A percentile compares a stretch with the other conserved stretches of the same genome.
Conservation (phyloP, 2,329 filamentous ascomycete genomes). For the Cladosporium sp. region DNA sequence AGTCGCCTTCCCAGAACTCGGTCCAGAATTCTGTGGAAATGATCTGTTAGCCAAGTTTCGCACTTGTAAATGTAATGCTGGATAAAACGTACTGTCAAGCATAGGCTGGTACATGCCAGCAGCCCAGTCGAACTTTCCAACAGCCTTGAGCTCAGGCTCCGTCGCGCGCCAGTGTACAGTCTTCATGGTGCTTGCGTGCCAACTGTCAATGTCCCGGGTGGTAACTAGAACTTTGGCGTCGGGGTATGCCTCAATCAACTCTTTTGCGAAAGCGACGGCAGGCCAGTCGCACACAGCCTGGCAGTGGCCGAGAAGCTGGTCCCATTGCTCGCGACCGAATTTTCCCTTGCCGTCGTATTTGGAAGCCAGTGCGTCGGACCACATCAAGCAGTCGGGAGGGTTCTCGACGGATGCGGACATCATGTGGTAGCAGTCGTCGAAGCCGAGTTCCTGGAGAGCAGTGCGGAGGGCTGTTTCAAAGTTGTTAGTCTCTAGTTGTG, state of each 20-base stretch:
- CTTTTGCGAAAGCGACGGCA: conserved; percentile 65
- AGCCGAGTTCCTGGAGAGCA: conserved; percentile 66
- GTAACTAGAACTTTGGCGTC: conserved; percentile 71
- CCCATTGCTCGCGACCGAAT: conserved; percentile 68
- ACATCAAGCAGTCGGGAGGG: conserved; percentile 66
- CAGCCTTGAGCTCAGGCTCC: conserved; percentile 59
- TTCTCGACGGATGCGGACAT: conserved; percentile 70
- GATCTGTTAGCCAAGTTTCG: conserved; percentile 16
- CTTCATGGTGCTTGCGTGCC: conserved; percentile 63
- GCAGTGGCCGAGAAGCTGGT: conserved; percentile 65
- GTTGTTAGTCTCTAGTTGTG: neutral
- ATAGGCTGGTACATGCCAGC: conserved; percentile 69
- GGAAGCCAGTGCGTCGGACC: conserved; percentile 67
- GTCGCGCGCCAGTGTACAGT: conserved; percentile 68
- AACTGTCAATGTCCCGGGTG: conserved; percentile 65
- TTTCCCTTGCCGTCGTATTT: conserved; percentile 62
- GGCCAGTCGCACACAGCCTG: conserved; percentile 70
- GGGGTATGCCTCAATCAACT: conserved; percentile 70
- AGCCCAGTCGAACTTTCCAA: conserved; percentile 61
- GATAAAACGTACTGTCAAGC: conserved; percentile 53
- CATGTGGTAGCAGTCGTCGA: conserved; percentile 71
- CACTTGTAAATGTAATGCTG: neutral
- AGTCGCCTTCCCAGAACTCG: conserved; percentile 67
- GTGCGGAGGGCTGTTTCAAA: conserved; percentile 57
- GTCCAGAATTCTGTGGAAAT: conserved; percentile 58